phyloP scores from a whole-genome alignment of 2,329 filamentous ascomycete species.

The Pseudogymnoascus sp. region DNA sequence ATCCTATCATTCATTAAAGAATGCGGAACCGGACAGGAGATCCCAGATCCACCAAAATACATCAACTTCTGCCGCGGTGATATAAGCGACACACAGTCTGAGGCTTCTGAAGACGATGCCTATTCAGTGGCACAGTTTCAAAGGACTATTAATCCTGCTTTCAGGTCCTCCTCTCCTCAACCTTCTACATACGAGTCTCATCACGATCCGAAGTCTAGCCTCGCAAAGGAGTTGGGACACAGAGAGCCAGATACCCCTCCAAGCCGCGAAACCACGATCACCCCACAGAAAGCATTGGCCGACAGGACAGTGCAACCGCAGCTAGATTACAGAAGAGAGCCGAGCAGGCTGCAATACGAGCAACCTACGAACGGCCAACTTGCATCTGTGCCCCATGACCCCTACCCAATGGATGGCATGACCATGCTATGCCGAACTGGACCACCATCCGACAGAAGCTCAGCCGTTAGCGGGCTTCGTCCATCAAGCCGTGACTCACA shows the following conservation, averaged over 20 bases:
- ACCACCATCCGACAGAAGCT: constrained; percentile 60
- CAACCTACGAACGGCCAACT: constrained; percentile 52
- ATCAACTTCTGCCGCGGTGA: constrained; percentile 98
- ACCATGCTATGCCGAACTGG: constrained; percentile 88
- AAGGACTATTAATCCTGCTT: constrained; percentile 88
- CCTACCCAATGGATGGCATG: constrained; percentile 93
- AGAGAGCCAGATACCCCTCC: constrained; percentile 38
- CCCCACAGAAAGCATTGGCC: constrained; percentile 40
- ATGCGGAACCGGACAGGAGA: constrained; percentile 87
- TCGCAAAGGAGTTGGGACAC: constrained; percentile 62
- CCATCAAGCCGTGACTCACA: constrained; percentile 70
- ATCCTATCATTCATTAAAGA: constrained; percentile 84
- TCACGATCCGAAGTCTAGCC: constrained; percentile 70
- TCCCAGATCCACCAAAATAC: constrained; percentile 92
- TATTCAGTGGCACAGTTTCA: constrained; percentile 97
- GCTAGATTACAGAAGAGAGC: constrained; percentile 10
- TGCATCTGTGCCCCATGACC: constrained; percentile 73
- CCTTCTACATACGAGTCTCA: constrained; percentile 90
- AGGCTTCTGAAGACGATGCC: constrained; percentile 74
- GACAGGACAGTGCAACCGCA: constrained; percentile 21
- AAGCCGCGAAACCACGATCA: constrained; percentile 42
- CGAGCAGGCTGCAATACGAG: constrained; percentile 11
- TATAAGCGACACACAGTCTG: constrained; percentile 69
- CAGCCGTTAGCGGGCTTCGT: constrained; percentile 56
- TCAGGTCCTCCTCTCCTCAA: constrained; percentile 90